Percentiles rank a stretch among this genome's conserved stretches.
phyloP scores from a whole-genome alignment of 1,284 basidiomycete species.

The Cryptococcus sp. region DNA sequence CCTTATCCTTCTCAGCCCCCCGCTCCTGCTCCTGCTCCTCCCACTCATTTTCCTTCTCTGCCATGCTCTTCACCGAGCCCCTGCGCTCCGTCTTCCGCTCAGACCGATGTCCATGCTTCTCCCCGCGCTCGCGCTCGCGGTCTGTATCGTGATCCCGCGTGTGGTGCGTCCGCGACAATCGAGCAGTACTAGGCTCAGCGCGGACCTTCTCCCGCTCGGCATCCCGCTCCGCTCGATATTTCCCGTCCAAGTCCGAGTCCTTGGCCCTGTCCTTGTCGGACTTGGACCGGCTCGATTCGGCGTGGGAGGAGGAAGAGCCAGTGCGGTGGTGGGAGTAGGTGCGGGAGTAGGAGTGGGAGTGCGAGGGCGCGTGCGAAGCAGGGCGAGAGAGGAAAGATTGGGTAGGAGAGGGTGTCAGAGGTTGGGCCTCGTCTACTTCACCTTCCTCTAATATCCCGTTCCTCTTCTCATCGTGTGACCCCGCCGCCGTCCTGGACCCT shows the following conservation, averaged over 20 bases:
- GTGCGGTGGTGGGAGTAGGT: too few relatives aligned
- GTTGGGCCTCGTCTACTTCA: not conserved
- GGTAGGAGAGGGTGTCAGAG: not conserved
- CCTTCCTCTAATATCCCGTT: not conserved
- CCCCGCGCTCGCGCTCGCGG: not conserved
- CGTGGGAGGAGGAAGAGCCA: too few relatives aligned
- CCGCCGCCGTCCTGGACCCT: too few relatives aligned
- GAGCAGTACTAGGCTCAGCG: not conserved
- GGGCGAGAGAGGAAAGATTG: too few relatives aligned
- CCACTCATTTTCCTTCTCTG: not conserved
- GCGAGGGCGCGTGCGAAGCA: not conserved
- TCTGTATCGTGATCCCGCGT: not conserved
- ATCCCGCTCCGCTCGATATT: too few relatives aligned
- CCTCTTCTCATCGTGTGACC: too few relatives aligned
- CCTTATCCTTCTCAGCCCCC: not conserved
- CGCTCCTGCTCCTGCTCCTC: not conserved
- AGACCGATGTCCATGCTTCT: not conserved
- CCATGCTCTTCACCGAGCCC: too few relatives aligned
- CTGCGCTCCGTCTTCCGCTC: too few relatives aligned
- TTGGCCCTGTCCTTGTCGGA: too few relatives aligned
- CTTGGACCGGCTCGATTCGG: too few relatives aligned
- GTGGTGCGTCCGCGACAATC: not conserved
- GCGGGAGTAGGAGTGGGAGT: not conserved
- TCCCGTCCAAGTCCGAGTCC: too few relatives aligned
- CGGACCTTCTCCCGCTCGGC: not conserved